These are phyloP conservation scores for Grifola frondosa DNA, from an alignment of 1,284 basidiomycete genomes.

Conservation along the genomic window DNA sequence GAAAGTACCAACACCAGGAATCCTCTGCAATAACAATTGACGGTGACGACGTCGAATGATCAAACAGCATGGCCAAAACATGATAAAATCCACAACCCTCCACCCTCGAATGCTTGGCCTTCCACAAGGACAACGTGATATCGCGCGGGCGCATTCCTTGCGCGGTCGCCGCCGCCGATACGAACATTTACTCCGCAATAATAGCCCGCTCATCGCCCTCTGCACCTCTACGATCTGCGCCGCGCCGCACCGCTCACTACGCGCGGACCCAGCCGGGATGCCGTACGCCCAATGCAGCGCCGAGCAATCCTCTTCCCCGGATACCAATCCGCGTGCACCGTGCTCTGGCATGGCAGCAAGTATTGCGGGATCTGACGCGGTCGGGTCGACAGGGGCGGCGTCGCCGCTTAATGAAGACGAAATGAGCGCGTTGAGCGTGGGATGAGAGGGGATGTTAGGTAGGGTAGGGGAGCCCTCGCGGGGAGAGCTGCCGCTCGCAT, in stretches of 20 bases:
- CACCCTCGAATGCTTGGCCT: conserved; percentile 17
- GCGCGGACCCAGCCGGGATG: conserved; percentile 69
- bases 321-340: conserved; percentile 64
- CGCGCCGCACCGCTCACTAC: conserved; percentile 56
- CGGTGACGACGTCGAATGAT: too few species aligned
- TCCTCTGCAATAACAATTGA: conserved; percentile 22
- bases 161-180: too few species aligned
- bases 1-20: conserved; percentile 23
- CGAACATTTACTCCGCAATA: conserved; percentile 64
- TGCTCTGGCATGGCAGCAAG: conserved; percentile 45
- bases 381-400: conserved; percentile 42
- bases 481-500: conserved; percentile 47
- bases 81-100: conserved; percentile 24
- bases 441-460: conserved; percentile 74
- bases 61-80: conserved; percentile 21
- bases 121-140: conserved; percentile 6
- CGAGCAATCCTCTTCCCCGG: conserved; percentile 83
- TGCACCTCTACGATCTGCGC: conserved; percentile 72
- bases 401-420: conserved; percentile 63
- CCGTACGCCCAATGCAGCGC: conserved; percentile 75
- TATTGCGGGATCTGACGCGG: conserved; percentile 60
- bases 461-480: conserved; percentile 79
- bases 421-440: conserved; percentile 79
- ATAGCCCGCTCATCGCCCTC: conserved; percentile 72
- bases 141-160: too few species aligned